These are phyloP conservation scores for Gonapodya prolifera DNA, from an alignment of 192 early-diverging fungal genomes.

Conservation along the genomic window DNA sequence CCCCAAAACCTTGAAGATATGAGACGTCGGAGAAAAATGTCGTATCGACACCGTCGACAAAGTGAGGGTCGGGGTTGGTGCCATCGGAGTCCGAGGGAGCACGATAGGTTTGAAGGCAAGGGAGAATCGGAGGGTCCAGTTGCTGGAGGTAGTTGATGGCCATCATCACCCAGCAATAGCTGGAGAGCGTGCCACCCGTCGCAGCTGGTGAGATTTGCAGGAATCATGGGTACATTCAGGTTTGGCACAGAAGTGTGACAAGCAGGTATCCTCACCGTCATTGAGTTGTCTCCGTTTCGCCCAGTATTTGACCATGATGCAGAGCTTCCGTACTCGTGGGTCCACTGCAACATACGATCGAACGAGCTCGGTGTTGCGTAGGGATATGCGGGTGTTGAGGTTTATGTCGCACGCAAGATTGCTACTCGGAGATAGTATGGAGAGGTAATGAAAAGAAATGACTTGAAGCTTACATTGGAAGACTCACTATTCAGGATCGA, in stretches of 20 bases:
- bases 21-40: constrained; percentile 64
- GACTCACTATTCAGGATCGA: constrained; percentile 73
- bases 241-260: not conserved
- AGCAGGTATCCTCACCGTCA: constrained; percentile 61
- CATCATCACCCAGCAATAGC: constrained; percentile 92
- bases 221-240: not conserved
- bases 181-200: constrained; percentile 83
- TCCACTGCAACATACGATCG: constrained; percentile 80
- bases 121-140: constrained; percentile 78
- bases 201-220: constrained; percentile 42
- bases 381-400: constrained; percentile 81
- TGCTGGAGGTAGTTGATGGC: constrained; percentile 86
- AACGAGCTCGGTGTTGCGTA: constrained; percentile 83
- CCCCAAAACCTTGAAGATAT: constrained; percentile 49
- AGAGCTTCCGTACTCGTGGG: constrained; percentile 72
- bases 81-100: constrained; percentile 10
- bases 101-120: constrained; percentile 59
- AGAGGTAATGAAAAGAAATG: not conserved
- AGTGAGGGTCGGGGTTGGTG: constrained; percentile 7
- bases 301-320: constrained; percentile 93
- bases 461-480: not conserved
- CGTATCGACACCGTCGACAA: constrained; percentile 43
- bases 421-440: constrained; percentile 18
- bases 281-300: constrained; percentile 71
- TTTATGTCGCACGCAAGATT: constrained; percentile 79